phyloP scores from a whole-genome alignment of 768 basidiomycete species.

The Lactarius tabidus region DNA sequence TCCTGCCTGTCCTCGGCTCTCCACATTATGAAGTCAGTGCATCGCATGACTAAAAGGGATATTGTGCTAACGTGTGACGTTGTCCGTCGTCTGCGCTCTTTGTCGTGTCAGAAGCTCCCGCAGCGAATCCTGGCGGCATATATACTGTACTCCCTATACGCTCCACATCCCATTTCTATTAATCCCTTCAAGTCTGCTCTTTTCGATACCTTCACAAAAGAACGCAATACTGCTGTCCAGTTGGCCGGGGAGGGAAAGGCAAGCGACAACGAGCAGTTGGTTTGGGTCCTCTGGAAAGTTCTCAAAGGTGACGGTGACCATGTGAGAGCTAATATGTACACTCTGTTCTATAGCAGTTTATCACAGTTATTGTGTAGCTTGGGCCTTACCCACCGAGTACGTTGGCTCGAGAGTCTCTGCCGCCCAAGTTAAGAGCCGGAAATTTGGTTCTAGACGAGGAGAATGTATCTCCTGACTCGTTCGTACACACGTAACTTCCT shows the following conservation, averaged over 20 bases:
- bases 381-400: slow-evolving; percentile 77
- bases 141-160: slow-evolving; percentile 75
- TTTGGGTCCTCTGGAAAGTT: slow-evolving; percentile 87
- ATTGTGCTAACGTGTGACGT: neutral
- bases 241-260: slow-evolving; percentile 46
- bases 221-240: slow-evolving; percentile 57
- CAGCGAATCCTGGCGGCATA: slow-evolving; percentile 76
- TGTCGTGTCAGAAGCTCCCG: slow-evolving; percentile 45
- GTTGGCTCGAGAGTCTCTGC: slow-evolving; percentile 68
- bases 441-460: slow-evolving; percentile 69
- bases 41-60: neutral
- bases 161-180: slow-evolving; percentile 71
- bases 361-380: slow-evolving; percentile 48
- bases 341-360: slow-evolving; percentile 18
- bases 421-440: slow-evolving; percentile 67
- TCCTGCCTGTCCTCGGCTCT: slow-evolving; percentile 65
- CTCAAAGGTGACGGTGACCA: slow-evolving; percentile 79
- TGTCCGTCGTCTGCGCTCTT: neutral
- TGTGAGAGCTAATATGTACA: slow-evolving; percentile 41
- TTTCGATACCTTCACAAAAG: slow-evolving; percentile 60
- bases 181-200: slow-evolving; percentile 80
- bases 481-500: neutral
- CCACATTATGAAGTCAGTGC: slow-evolving; percentile 25
- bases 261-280: slow-evolving; percentile 67
- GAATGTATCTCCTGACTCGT: slow-evolving; percentile 12